Evolutionary conservation across 345 rosid genomes (phyloP), one percentile per base, ranked within the genome.

Genomic region (Hypericum perforatum): DNA sequence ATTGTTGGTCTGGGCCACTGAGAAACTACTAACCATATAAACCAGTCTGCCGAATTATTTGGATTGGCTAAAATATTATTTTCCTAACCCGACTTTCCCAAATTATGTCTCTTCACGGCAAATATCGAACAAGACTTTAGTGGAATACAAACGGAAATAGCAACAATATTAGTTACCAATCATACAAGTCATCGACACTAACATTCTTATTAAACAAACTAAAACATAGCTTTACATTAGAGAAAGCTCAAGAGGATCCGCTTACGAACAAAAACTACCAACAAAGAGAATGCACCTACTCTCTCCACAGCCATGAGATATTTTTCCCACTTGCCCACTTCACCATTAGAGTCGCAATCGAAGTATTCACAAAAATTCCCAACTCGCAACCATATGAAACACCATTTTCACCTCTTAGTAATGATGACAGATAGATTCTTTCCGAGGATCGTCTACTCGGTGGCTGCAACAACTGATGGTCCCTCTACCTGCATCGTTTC

Each of bases 401-500:
- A 32, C 7, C 43, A 10, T 8, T 49, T 9, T 6, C 13, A 39
- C 37, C 9, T 10, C 32, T 22, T 22, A 22, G 32, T 22, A n/a
- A n/a, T n/a, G 32, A 4, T 22, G 32, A 22, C 32, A 22, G 38
- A 3, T 2, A 7, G 6, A 39, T 40, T 11, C 22, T n/a, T 7
- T 0, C 32, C 32, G 4, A 1, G 10, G 1, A 38, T 16, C 54
- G 37, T 32, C 58, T 63, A 76, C 62, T 71, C 60, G 64, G 65
- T 79, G 63, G 79, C 84, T 66, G 86, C 94, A 65, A 86, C 54
- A 53, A 74, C 82, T 32, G 84, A 7, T 63, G 97, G 88, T 50
- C 90, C 95, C 73, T 89, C 97, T 78, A 89, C 97, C 95, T 85
- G 82, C 32, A 22, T 22, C 2, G 32, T 22, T 22, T 22, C 62